phyloP scores from a whole-genome alignment of 2,329 filamentous ascomycete species.

The Pyricularia sp. region DNA sequence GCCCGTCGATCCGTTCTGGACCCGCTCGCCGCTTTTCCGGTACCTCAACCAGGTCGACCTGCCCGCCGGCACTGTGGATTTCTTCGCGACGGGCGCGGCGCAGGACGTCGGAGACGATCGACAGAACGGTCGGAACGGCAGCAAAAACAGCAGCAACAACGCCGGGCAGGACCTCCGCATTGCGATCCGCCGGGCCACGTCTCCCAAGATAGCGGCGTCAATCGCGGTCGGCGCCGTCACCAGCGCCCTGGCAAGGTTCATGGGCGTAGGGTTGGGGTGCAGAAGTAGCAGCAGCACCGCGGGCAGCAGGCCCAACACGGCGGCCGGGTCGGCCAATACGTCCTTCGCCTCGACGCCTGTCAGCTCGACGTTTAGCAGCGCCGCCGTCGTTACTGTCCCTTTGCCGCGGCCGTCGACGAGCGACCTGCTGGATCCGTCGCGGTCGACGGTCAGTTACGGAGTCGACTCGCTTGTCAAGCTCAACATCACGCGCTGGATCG shows the following conservation, averaged over 20 bases:
- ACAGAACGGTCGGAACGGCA: background rate
- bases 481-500: conserved; percentile 11
- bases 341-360: background rate
- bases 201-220: conserved; percentile 3
- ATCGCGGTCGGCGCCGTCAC: conserved; percentile 6
- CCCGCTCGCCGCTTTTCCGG: conserved; percentile 33
- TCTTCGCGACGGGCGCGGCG: background rate
- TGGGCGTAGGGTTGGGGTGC: conserved; percentile 8
- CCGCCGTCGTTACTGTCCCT: background rate
- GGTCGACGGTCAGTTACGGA: conserved; percentile 9
- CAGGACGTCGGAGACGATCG: background rate
- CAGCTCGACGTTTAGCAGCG: background rate
- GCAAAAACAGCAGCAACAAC: background rate
- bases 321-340: background rate
- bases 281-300: background rate
- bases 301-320: background rate
- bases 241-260: conserved; percentile 9
- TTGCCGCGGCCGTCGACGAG: background rate
- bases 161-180: conserved; percentile 1
- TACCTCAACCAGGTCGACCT: conserved; percentile 36
- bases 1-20: conserved; percentile 41
- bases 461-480: conserved; percentile 13
- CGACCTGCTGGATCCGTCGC: background rate
- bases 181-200: conserved; percentile 1
- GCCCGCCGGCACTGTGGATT: conserved; percentile 11